Percentiles rank a stretch among this genome's conserved stretches.
Conservation (phyloP, 768 basidiomycete genomes). For the Trametes cubensis region DNA sequence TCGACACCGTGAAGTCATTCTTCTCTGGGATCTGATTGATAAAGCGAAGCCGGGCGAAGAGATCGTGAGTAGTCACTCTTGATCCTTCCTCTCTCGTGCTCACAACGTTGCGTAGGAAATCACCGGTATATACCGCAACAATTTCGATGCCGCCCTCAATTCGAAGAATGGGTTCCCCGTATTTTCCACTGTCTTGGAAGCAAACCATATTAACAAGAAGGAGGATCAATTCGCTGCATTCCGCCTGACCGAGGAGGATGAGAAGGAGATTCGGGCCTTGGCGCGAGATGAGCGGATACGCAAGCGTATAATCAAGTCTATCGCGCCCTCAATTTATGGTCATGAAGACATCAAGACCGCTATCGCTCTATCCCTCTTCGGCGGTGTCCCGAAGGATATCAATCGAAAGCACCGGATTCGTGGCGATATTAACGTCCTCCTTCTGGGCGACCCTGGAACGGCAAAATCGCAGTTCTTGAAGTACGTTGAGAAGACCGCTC, state of each 20-base stretch:
- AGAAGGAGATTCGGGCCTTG: constrained; percentile 85
- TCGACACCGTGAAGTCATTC: constrained; percentile 93
- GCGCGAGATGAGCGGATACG: constrained; percentile 92
- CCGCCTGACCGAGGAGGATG: constrained; percentile 95
- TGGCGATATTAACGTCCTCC: constrained; percentile 95
- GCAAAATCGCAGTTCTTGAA: constrained; percentile 99
- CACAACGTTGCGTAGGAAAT: constrained; percentile 67
- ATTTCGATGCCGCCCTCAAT: constrained; percentile 97
- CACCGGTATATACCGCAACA: constrained; percentile 97
- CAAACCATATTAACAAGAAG: constrained; percentile 98
- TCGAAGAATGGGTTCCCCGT: constrained; percentile 99
- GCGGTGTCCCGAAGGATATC: constrained; percentile 94
- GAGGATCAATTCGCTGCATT: constrained; percentile 99
- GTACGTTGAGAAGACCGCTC: constrained; percentile 98
- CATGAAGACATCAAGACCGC: constrained; percentile 99
- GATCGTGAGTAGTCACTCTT: constrained; percentile 61
- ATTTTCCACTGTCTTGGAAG: constrained; percentile 97
- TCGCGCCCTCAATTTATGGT: constrained; percentile 98
- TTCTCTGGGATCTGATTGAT: constrained; percentile 98
- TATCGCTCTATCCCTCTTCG: constrained; percentile 91
- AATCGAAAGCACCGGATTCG: constrained; percentile 95
- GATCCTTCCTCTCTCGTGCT: constrained; percentile 6
- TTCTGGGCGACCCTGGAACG: constrained; percentile 97
- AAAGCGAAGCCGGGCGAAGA: constrained; percentile 98
- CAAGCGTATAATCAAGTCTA: constrained; percentile 97